Conservation (phyloP, 208 protist genomes). For the Leptomonas pyrrhocoris region DNA sequence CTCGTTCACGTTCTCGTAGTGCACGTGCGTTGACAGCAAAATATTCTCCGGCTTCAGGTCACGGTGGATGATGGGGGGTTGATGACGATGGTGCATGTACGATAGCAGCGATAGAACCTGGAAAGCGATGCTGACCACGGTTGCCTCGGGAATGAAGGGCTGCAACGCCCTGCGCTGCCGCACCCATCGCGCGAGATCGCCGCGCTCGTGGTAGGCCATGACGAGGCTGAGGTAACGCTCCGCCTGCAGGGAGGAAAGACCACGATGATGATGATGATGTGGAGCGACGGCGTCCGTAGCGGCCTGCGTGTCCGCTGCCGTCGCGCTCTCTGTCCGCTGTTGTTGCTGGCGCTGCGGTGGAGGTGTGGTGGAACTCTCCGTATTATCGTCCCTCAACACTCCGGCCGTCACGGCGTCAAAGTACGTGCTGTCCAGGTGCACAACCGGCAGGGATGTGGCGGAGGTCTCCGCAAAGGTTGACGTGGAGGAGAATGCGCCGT, state of each 20-base stretch:
- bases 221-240: slow-evolving; percentile 70
- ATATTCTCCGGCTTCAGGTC: slow-evolving; percentile 97
- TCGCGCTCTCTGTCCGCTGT: neutral
- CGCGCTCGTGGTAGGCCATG: slow-evolving; percentile 63
- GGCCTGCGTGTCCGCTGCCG: neutral
- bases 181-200: slow-evolving; percentile 60
- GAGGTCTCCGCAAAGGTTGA: slow-evolving; percentile 3
- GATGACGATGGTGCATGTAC: slow-evolving; percentile 56
- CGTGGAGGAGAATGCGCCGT: slow-evolving; percentile 3
- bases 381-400: slow-evolving; percentile 1
- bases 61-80: slow-evolving; percentile 96
- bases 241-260: slow-evolving; percentile 16
- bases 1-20: slow-evolving; percentile 21
- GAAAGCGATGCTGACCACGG: slow-evolving; percentile 58
- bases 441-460: neutral
- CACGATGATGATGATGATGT: slow-evolving; percentile 2
- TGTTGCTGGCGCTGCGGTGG: neutral
- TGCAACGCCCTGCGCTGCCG: slow-evolving; percentile 39
- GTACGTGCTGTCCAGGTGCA: slow-evolving; percentile 24
- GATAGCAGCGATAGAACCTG: slow-evolving; percentile 55
- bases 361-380: slow-evolving; percentile 1
- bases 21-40: slow-evolving; percentile 50
- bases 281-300: neutral
- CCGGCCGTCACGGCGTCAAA: slow-evolving; percentile 18
- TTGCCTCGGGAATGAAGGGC: slow-evolving; percentile 47